Base-by-base conservation (phyloP, 2,329 filamentous ascomycete species). In the Colletotrichum spinosum region DNA sequence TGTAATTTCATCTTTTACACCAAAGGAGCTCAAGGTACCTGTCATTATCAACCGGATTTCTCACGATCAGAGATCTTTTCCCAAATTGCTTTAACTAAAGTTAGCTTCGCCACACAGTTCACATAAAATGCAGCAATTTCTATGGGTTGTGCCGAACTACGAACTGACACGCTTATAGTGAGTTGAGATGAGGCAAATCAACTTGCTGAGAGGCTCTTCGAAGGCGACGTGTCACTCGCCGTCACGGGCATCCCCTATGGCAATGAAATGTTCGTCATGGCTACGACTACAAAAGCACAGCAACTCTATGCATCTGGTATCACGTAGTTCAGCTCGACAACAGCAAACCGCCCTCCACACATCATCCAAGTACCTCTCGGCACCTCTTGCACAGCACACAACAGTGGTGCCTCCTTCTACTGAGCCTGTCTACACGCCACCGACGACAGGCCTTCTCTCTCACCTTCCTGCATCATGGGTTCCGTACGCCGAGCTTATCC, bases 401-500 rank as follows among this genome's bases (percentile, higher is more conserved):
- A 69, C 34, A 55, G 70, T 48, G 66, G 48, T 11, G 38, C 60
- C 68, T 17, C 72, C 61, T 44, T 58, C 69, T 46, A 53, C 51
- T 50, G 71, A 59, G 37, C 63, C 69, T 17, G 71, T 75, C n/a
- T 95, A 95, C 75, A 76, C 78, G n/a, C 84, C 89, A n/a, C 92
- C 93, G 3, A 89, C 81, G 13, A 87, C 86, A 1, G 92, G 93
- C 12, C 73, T 96, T 6, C 79, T 97, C 37, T 90, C 92, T 3
- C 77, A 82, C 55, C 81, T 97, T 2, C 93, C 93, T 2, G 68
- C 79, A 17, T 86, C 90, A 60, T 89, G 89, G 83, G 83, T 96
- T 3, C 93, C 93, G 1, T 97, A 96, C 73, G 93, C 89, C 52
- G 93, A 97, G 75, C 86, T 97, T 12, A 86, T 92, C 72, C 90